phyloP scores from a whole-genome alignment of 2,329 filamentous ascomycete genomes.

The Parastagonospora nodorum region DNA sequence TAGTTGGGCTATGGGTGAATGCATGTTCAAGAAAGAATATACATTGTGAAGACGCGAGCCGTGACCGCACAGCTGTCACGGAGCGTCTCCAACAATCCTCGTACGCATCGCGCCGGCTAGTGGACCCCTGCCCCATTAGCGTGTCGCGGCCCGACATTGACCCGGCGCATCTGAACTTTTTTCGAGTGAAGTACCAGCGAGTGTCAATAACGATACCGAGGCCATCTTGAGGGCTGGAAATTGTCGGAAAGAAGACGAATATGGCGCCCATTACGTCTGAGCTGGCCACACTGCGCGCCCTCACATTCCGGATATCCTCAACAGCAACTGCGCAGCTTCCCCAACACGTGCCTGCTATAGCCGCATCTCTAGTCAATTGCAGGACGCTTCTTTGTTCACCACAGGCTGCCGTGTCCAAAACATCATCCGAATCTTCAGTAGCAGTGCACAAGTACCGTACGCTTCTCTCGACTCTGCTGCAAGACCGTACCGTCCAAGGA shows the following conservation, averaged over 20 bases:
- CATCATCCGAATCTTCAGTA: constrained; percentile 68
- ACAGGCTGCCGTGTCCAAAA: constrained; percentile 61
- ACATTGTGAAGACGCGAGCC: constrained; percentile 23
- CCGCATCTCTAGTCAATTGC: constrained; percentile 60
- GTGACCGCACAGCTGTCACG: constrained; percentile 28
- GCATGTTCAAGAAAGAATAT: constrained; percentile 40
- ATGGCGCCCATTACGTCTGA: constrained; percentile 37
- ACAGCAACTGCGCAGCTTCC: constrained; percentile 76
- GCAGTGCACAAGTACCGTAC: constrained; percentile 83
- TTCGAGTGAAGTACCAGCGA: background rate
- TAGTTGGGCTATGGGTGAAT: constrained; percentile 20
- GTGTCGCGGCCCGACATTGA: constrained; percentile 24
- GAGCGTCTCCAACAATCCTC: constrained; percentile 18
- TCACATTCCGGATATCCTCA: constrained; percentile 73
- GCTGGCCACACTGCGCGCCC: constrained; percentile 41
- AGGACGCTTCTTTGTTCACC: constrained; percentile 66
- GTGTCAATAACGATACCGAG: background rate
- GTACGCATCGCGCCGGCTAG: constrained; percentile 18
- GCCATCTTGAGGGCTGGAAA: no score
- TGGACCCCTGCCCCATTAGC: constrained; percentile 28
- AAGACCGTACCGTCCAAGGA: constrained; percentile 74
- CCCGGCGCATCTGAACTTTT: constrained; percentile 30
- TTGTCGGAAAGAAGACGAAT: background rate
- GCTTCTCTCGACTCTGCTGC: constrained; percentile 75
- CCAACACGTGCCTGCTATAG: constrained; percentile 71